Evolutionary conservation across 2,329 filamentous ascomycete genomes (phyloP), one percentile per base, ranked within the genome.

Genomic region (Exophiala dermatitidis): DNA sequence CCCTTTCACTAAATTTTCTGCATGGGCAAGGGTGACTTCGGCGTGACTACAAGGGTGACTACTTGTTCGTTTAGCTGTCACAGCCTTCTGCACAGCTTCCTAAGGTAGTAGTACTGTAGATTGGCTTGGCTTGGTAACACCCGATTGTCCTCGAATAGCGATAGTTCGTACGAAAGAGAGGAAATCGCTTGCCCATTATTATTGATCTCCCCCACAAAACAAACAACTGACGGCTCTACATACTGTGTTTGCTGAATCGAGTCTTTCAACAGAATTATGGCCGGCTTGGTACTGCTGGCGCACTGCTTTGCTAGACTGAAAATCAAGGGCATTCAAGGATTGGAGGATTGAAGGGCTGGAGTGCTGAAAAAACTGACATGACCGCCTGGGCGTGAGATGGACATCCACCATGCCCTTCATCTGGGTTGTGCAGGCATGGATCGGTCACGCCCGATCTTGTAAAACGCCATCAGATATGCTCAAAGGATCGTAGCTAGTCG

Each of bases 401-500:
- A 41, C 37, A 32, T 29, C 31, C 29, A 19, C 50, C 30, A 34
- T 53, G 31, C 43, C 37, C 31, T 52, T 36, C 50, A 30, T 52
- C 34, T 31, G 48, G 41, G 26, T 19, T 48, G 38, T 26, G 28
- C 12, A 43, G 9, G 40, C 12, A 43, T 31, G 40, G 44, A 47
- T 48, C 45, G 38, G 31, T 34, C 37, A 42, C 26, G 37, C 34
- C 37, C 50, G 45, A 44, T 43, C 49, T 43, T 48, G 8, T 53
- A 31, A 7, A 48, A 38, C 36, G 46, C 34, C 19, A 30, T 41
- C 4, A 28, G 31, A 48, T 51, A 58, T 56, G 56, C 56, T 48
- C 36, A 37, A 53, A 48, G 49, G 53, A 53, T 48, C 37, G 42
- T 50, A 46, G 46, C 56, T 41, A 46, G 52, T 45, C 52, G 53